Evolutionary conservation across 108 stramenopile species (phyloP).

Genomic region (Stephanodiscus triporus): DNA sequence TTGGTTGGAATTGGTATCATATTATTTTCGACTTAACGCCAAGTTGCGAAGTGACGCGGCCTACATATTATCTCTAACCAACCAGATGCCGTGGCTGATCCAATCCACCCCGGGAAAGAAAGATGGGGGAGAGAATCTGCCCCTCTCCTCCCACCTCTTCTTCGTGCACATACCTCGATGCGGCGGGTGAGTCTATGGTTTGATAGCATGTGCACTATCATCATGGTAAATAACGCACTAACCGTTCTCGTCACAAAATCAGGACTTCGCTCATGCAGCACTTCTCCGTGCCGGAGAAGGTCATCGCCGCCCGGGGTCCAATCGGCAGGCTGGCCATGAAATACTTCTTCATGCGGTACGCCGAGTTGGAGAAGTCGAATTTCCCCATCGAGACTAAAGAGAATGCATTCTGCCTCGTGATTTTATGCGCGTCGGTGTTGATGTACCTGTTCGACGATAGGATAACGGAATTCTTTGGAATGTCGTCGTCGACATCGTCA

Average conservation of each 20-base stretch:
- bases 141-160: conserved; percentile 38
- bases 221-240: no score
- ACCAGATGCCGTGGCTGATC: conserved; percentile 11
- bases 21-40: no score
- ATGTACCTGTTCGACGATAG: background rate
- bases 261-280: conserved; percentile 63
- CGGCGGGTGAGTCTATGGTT: conserved; percentile 22
- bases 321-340: conserved; percentile 46
- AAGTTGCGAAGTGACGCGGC: no score
- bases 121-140: conserved; percentile 4
- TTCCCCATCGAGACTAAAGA: conserved; percentile 59
- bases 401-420: conserved; percentile 21
- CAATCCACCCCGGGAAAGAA: conserved; percentile 17
- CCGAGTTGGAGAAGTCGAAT: conserved; percentile 55
- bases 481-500: background rate
- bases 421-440: conserved; percentile 4
- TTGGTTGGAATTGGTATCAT: no score
- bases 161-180: conserved; percentile 72
- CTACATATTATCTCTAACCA: no score
- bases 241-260: no score
- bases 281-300: conserved; percentile 56
- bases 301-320: conserved; percentile 20
- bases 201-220: no score
- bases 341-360: conserved; percentile 63
- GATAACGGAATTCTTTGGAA: background rate